Evolutionary conservation across 176 grass and related monocot species (phyloP).

Genomic region (Eleusine indica): DNA sequence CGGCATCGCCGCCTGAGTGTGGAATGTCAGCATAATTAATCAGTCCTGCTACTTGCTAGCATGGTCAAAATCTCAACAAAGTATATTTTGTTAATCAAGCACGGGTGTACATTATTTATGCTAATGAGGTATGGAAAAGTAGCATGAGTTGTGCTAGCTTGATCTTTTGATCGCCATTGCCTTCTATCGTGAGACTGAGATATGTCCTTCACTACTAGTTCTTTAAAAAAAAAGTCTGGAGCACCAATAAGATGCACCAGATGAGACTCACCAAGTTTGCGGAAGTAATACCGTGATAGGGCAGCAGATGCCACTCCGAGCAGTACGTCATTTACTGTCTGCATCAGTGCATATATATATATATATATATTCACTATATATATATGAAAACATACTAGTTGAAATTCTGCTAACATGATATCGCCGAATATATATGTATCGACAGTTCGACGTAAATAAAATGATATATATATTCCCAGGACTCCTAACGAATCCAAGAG

Average conservation of each 20-base stretch:
- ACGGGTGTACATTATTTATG: too few species aligned
- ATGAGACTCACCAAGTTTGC: neutral
- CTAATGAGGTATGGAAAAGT: too few species aligned
- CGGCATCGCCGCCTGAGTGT: constrained; percentile 34
- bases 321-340: neutral
- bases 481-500: too few species aligned
- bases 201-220: too few species aligned
- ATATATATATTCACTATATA: too few species aligned
- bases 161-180: neutral
- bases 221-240: neutral
- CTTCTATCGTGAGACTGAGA: neutral
- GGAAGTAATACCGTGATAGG: neutral
- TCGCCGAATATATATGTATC: too few species aligned
- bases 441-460: too few species aligned
- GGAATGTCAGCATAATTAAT: neutral
- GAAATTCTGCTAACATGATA: neutral
- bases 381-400: neutral
- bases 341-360: neutral
- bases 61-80: neutral
- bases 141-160: too few species aligned
- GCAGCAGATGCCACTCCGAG: neutral
- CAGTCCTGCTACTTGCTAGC: neutral
- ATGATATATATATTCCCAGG: too few species aligned
- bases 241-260: neutral
- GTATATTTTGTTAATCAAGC: too few species aligned